phyloP scores from a whole-genome alignment of 371 early-diverging fungal genomes.

The Chytridium lagenaria region DNA sequence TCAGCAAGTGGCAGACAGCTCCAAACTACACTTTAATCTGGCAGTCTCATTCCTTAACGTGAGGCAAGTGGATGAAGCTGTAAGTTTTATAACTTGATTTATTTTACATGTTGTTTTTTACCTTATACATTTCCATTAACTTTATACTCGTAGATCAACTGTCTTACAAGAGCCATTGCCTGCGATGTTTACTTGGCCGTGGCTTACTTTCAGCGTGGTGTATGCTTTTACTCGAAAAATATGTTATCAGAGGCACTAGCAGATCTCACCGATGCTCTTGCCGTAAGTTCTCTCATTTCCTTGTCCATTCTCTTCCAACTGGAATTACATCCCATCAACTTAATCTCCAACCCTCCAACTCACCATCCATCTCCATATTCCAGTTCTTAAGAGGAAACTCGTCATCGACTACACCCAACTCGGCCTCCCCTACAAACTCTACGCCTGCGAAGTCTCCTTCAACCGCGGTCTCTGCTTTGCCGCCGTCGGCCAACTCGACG shows the following conservation, averaged over 20 bases:
- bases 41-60: conserved; percentile 79
- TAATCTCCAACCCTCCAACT: conserved; percentile 78
- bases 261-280: conserved; percentile 68
- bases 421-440: conserved; percentile 86
- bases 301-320: too few species aligned
- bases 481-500: conserved; percentile 77
- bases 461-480: too few species aligned
- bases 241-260: conserved; percentile 69
- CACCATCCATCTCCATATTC: conserved; percentile 92
- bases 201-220: conserved; percentile 91
- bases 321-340: too few species aligned
- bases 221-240: conserved; percentile 73
- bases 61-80: conserved; percentile 81
- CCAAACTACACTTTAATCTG: conserved; percentile 95
- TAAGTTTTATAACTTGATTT: too few species aligned
- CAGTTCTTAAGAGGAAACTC: too few species aligned
- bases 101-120: too few species aligned
- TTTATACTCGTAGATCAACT: conserved; percentile 53
- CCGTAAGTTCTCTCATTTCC: conserved; percentile 22
- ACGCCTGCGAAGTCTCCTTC: conserved; percentile 87
- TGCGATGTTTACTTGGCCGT: conserved; percentile 89
- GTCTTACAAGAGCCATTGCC: conserved; percentile 74
- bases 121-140: too few species aligned
- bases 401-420: too few species aligned
- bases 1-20: conserved; percentile 87